phyloP scores from a whole-genome alignment of 768 basidiomycete species.

The Phanerochaete carnosa region DNA sequence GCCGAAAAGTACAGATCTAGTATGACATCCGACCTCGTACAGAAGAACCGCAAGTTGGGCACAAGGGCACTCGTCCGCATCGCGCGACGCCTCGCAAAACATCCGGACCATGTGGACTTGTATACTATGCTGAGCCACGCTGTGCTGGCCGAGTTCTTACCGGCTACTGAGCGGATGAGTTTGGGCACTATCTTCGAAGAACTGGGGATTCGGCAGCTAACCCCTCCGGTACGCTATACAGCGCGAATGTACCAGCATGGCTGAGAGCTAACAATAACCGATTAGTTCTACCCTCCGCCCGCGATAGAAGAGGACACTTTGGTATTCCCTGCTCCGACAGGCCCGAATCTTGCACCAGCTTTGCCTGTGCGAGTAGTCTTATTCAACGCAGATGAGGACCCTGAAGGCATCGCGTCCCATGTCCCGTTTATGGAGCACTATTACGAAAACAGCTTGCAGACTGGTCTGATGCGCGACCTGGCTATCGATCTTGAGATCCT shows the following conservation, averaged over 20 bases:
- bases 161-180: conserved; percentile 53
- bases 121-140: conserved; percentile 45
- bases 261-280: background rate
- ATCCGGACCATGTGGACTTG: conserved; percentile 44
- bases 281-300: conserved; percentile 49
- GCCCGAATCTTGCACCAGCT: conserved; percentile 23
- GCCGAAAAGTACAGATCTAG: conserved; percentile 56
- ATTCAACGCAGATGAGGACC: conserved; percentile 49
- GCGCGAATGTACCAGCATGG: background rate
- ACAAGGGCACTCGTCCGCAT: conserved; percentile 58
- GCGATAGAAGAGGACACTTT: conserved; percentile 34
- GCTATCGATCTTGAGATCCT: conserved; percentile 60
- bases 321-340: conserved; percentile 44
- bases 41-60: conserved; percentile 62
- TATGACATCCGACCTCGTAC: conserved; percentile 51
- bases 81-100: conserved; percentile 44
- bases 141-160: conserved; percentile 59
- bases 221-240: conserved; percentile 36
- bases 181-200: conserved; percentile 51
- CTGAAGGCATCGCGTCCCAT: conserved; percentile 51
- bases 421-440: conserved; percentile 70
- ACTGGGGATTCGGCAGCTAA: conserved; percentile 39
- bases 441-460: conserved; percentile 68
- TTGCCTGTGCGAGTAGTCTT: conserved; percentile 39
- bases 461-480: conserved; percentile 62